Conservation (phyloP, 2,329 filamentous ascomycete species). For the Phaeosphaeria sp. region DNA sequence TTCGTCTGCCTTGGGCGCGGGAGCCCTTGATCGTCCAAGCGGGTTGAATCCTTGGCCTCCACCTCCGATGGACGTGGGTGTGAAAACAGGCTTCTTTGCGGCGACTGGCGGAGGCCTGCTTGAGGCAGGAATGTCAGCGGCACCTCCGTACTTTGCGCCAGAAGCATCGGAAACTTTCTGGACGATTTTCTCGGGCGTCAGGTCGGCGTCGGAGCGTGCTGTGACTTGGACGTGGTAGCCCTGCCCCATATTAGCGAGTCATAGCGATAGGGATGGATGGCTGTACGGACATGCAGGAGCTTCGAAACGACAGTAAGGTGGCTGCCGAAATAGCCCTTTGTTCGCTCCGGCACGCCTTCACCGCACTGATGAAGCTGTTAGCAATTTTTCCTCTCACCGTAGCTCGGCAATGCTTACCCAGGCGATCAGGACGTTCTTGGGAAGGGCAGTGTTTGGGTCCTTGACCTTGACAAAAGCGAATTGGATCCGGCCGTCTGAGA, state of each 20-base stretch:
- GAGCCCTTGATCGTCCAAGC: constrained; percentile 67
- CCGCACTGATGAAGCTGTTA: constrained; percentile 68
- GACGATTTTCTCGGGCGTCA: constrained; percentile 86
- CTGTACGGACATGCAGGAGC: constrained; percentile 74
- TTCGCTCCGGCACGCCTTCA: constrained; percentile 95
- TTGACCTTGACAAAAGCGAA: constrained; percentile 97
- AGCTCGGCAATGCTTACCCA: constrained; percentile 63
- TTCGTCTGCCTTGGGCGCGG: constrained; percentile 61
- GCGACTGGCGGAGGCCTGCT: constrained; percentile 71
- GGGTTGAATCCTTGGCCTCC: constrained; percentile 69
- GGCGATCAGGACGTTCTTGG: constrained; percentile 91
- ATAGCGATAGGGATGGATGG: constrained; percentile 2
- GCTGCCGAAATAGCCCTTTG: constrained; percentile 98
- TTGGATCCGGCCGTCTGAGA: constrained; percentile 94
- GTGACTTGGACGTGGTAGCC: constrained; percentile 98
- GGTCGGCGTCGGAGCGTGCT: constrained; percentile 86
- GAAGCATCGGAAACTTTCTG: constrained; percentile 95
- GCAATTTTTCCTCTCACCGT: not conserved
- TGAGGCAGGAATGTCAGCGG: constrained; percentile 62
- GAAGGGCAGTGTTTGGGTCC: constrained; percentile 87
- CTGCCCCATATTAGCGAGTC: constrained; percentile 46
- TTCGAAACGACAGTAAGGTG: constrained; percentile 90
- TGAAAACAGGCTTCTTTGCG: constrained; percentile 90
- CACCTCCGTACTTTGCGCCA: constrained; percentile 88
- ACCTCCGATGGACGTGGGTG: constrained; percentile 71